Conservation (phyloP, 2,329 filamentous ascomycete species). For the Didymella sp. region DNA sequence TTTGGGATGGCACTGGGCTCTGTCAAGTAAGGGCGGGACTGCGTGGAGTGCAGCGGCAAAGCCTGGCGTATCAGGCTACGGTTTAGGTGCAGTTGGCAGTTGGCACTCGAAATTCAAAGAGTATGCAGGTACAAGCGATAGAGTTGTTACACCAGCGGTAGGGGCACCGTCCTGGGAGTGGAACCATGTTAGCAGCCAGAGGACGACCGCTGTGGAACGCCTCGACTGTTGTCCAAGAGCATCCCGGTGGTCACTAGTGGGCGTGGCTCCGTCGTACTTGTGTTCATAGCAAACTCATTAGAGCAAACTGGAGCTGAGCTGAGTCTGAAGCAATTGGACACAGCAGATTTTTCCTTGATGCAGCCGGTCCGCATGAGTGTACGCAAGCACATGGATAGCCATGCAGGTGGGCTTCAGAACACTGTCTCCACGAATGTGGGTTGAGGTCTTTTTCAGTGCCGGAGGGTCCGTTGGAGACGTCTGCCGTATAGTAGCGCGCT, state of each 20-base stretch:
- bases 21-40: neutral
- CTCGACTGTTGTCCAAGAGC: conserved; percentile 1
- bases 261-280: conserved; percentile 8
- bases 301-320: conserved; percentile 1
- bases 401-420: conserved; percentile 4
- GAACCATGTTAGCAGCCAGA: conserved; percentile 2
- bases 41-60: neutral
- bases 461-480: neutral
- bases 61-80: neutral
- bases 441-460: conserved; percentile 11
- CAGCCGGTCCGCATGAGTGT: conserved; percentile 9
- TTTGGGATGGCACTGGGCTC: neutral
- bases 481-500: conserved; percentile 8
- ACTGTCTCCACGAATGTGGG: conserved; percentile 13
- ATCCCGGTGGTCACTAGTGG: conserved; percentile 1
- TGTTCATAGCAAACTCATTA: conserved; percentile 4
- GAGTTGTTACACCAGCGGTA: conserved; percentile 7
- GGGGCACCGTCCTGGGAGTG: neutral
- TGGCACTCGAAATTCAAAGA: neutral
- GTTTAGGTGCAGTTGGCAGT: neutral
- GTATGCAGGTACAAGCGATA: conserved; percentile 18
- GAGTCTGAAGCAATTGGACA: conserved; percentile 6
- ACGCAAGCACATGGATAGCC: conserved; percentile 21
- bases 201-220: neutral
- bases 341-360: neutral